These are phyloP conservation scores for Acacia pycnantha DNA, from an alignment of 331 rosid species.

Conservation along the genomic window DNA sequence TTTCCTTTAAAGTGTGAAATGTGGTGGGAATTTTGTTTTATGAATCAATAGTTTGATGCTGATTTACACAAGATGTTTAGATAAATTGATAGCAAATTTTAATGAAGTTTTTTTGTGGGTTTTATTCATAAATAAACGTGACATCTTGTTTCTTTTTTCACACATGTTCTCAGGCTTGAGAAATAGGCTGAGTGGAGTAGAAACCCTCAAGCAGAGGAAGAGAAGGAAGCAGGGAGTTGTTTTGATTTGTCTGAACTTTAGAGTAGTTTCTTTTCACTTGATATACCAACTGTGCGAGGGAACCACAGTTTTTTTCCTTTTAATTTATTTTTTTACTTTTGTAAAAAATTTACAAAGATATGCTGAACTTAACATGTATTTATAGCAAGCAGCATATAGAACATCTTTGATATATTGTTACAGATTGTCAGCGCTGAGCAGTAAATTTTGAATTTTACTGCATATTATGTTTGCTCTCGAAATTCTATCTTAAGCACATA, in stretches of 20 bases:
- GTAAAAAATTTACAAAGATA: conserved; percentile 31
- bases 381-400: conserved; percentile 26
- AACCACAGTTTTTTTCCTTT: conserved; percentile 25
- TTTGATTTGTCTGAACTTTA: conserved; percentile 14
- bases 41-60: not conserved
- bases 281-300: conserved; percentile 19
- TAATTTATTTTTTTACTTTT: too few relatives aligned
- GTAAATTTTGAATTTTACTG: conserved; percentile 31
- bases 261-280: conserved; percentile 23
- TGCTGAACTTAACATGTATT: conserved; percentile 33
- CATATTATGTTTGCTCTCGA: conserved; percentile 19
- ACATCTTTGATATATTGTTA: conserved; percentile 20
- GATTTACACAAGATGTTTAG: not conserved
- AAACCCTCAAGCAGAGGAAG: conserved; percentile 27
- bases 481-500: not conserved
- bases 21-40: not conserved
- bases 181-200: conserved; percentile 27
- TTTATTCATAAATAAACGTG: not conserved
- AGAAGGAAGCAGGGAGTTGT: conserved; percentile 27
- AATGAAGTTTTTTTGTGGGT: not conserved
- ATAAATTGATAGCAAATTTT: not conserved
- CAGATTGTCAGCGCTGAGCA: not conserved
- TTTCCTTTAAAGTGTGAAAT: not conserved
- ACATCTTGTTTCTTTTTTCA: not conserved
- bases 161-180: conserved; percentile 42